A percentile compares a stretch with the other conserved stretches of the same genome.
Evolutionary conservation across 73 alveolate species (phyloP).

Genomic region (Paramecium pentaurelia): DNA sequence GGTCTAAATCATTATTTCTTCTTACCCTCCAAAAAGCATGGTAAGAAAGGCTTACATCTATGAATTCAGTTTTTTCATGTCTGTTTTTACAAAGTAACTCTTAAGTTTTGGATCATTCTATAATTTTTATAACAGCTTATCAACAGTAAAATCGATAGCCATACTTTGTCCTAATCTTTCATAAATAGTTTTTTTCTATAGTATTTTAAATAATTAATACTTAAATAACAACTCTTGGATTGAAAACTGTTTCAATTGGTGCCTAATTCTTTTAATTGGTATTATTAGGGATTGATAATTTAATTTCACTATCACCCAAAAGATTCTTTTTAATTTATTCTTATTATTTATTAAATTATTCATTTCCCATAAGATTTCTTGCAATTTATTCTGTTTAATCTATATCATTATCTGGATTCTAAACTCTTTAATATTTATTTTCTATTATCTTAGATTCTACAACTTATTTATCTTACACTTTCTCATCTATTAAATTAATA

Average conservation of each 20-base stretch:
- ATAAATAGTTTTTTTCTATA: constrained; percentile 51
- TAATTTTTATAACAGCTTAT: constrained; percentile 51
- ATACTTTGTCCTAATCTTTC: constrained; percentile 73
- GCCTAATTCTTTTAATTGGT: neutral
- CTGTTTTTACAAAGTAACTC: constrained; percentile 65
- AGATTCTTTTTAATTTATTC: constrained; percentile 24
- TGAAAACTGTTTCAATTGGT: constrained; percentile 27
- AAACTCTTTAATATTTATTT: neutral
- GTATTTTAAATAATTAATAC: neutral
- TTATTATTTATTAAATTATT: neutral
- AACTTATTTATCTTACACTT: neutral
- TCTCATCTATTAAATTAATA: neutral
- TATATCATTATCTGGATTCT: constrained; percentile 13
- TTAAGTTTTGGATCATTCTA: constrained; percentile 61
- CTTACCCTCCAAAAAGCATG: constrained; percentile 67
- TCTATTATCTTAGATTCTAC: constrained; percentile 6
- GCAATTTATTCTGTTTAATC: constrained; percentile 47
- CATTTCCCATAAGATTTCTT: constrained; percentile 44
- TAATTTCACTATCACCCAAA: constrained; percentile 36
- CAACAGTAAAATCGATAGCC: constrained; percentile 66
- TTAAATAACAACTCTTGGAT: neutral
- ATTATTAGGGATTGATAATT: neutral
- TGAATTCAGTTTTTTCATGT: constrained; percentile 52
- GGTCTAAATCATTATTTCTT: neutral
- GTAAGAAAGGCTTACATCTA: constrained; percentile 51